Base-by-base conservation (phyloP, 2,329 filamentous ascomycete species). In the Xylaria arbuscula region DNA sequence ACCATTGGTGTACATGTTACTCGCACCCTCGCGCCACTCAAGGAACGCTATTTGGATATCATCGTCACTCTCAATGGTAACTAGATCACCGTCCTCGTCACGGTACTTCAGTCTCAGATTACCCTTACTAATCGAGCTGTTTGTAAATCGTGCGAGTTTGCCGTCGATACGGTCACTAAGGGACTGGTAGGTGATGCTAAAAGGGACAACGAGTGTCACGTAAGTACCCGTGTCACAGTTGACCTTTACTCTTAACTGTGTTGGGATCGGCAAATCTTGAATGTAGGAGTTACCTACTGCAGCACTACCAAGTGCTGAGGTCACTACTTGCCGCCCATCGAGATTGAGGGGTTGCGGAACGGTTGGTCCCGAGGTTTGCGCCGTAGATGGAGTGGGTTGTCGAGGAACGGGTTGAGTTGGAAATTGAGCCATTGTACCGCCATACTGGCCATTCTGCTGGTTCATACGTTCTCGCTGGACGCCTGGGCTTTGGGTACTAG, bases 1-100 rank as follows among this genome's bases (percentile, higher is more conserved):
- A 72, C 91, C 90, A 51, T 90, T 91, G 60, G 87, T 86, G 60
- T 87, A 85, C 78, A 84, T 83, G 73, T 84, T 84, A 68, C 81
- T 81, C 36, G 83, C 78, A 78, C 86, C 91, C 77, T 97, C 94
- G 40, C 92, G 89, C 94, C 94, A 98, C 74, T 97, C 94, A 79
- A 94, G 91, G 77, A 99, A 97, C 4, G 96, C 96, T 74, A 96
- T 94, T 76, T 97, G 93, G 51, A 99, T 96, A 73, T 98, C 96
- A 76, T 99, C 96, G 76, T 99, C 96, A 69, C 92, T 95, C 78
- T 96, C 92, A 63, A 99, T 98, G 60, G 91, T 94, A 69, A 99
- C 93, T 77, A 91, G 95, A 76, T 98, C 96, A 57, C 93, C 93
- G 73, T 99, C 96, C 76, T 94, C 92, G 77, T 99, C 96, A 60